Evolutionary conservation across 2,329 filamentous ascomycete genomes (phyloP), one percentile per base, ranked within the genome.

Genomic region (Exophiala spinifera): DNA sequence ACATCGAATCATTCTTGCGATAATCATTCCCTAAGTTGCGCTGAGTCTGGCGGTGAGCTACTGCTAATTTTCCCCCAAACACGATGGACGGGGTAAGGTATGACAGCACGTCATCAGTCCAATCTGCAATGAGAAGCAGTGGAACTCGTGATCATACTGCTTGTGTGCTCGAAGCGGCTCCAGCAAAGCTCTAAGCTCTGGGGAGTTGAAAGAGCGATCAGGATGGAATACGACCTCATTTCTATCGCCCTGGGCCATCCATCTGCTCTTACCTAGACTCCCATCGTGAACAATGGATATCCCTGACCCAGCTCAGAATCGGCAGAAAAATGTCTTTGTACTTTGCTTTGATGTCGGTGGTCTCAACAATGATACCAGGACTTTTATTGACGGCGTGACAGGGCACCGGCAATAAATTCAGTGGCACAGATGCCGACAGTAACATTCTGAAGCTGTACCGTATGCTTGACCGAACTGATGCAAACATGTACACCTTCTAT

Each of bases 401-500:
- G 64, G 74, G 74, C 28, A 76, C 74, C 0, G 73, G 73, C 4
- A 75, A 74, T 52, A 74, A 71, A 49, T 76, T 72, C 53, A 65
- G 65, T 13, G 73, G 74, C 15, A 74, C 72, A 51, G 68, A 72
- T 46, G 70, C 70, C 2, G 74, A 76, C 59, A 76, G 72, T 63
- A 76, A 76, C 65, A 74, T 76, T 28, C 65, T 76, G 46, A 76
- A 73, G 59, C 72, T 76, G 25, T 75, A 72, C 65, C 71, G 71
- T 34, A 72, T 72, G 63, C 59, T 65, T 13, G 62, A 66, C 37
- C 54, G 62, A 1, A 58, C 47, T 36, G 51, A 59, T 45, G 37
- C 51, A n/a, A 45, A 51, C 28, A 57, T 63, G 52, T 63, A 64
- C 47, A 62, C 62, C 11, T 65, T 61, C 19, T 64, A 64, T 45